Evolutionary conservation across 176 grass and related monocot genomes (phyloP).

Genomic region (Oryza punctata): DNA sequence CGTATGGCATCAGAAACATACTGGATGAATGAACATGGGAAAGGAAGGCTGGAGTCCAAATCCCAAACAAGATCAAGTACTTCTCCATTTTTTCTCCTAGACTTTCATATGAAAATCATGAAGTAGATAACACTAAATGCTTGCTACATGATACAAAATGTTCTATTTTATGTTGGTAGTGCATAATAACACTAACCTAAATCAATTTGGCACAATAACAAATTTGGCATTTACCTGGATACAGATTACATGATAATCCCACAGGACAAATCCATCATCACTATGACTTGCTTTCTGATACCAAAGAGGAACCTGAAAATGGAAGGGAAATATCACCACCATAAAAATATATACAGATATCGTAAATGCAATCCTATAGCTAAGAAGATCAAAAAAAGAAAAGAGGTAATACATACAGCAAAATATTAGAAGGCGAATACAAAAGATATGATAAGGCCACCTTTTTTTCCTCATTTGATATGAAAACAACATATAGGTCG

Average conservation of each 20-base stretch:
- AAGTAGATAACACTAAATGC: slow-evolving; percentile 23
- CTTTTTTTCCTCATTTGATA: slow-evolving; percentile 81
- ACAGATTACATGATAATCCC: slow-evolving; percentile 98
- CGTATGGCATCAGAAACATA: slow-evolving; percentile 65
- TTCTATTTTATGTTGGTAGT: slow-evolving; percentile 17
- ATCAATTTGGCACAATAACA: slow-evolving; percentile 7
- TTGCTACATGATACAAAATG: slow-evolving; percentile 4
- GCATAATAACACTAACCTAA: slow-evolving; percentile 16
- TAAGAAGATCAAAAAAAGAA: slow-evolving; percentile 16
- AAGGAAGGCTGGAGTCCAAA: slow-evolving; percentile 88
- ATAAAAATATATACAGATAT: neutral
- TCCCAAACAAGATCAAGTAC: slow-evolving; percentile 75
- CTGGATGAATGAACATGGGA: slow-evolving; percentile 60
- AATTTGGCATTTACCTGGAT: slow-evolving; percentile 62
- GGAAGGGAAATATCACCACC: neutral
- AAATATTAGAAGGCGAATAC: neutral
- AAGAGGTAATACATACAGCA: neutral
- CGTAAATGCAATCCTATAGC: neutral
- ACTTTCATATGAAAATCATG: slow-evolving; percentile 60
- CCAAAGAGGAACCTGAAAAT: slow-evolving; percentile 80
- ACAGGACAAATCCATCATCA: slow-evolving; percentile 67
- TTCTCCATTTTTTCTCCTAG: slow-evolving; percentile 55
- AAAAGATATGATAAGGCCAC: slow-evolving; percentile 31
- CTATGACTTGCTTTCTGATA: slow-evolving; percentile 76
- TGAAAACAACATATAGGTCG: slow-evolving; percentile 85